phyloP scores from a whole-genome alignment of 208 protist genomes.

The Endotrypanum monterogeii region DNA sequence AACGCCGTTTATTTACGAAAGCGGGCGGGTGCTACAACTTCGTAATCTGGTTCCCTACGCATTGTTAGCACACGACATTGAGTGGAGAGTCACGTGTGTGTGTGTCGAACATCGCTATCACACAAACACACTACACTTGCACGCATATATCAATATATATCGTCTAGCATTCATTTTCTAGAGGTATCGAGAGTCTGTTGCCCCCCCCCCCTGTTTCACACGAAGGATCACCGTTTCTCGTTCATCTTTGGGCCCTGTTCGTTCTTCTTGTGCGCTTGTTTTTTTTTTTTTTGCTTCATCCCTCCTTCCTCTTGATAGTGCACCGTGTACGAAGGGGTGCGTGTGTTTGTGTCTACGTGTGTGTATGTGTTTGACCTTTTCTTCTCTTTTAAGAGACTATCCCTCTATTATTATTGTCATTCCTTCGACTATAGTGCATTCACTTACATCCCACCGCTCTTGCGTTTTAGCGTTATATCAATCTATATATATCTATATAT shows the following conservation, averaged over 20 bases:
- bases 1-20: too few species aligned
- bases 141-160: too few species aligned
- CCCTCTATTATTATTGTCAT: neutral
- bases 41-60: too few species aligned
- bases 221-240: neutral
- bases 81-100: too few species aligned
- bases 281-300: neutral
- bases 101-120: too few species aligned
- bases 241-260: too few species aligned
- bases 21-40: too few species aligned
- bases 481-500: neutral
- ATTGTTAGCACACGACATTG: too few species aligned
- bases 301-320: slow-evolving; percentile 1
- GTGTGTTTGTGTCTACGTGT: neutral
- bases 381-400: neutral
- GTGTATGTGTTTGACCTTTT: too few species aligned
- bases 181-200: too few species aligned
- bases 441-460: neutral
- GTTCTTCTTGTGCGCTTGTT: slow-evolving; percentile 1
- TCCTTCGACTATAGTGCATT: neutral
- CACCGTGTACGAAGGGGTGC: neutral
- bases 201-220: slow-evolving; percentile 4
- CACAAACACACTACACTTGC: too few species aligned
- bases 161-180: too few species aligned
- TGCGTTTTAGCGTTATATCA: neutral